A percentile compares a stretch with the other conserved stretches of the same genome.
Evolutionary conservation across 441 rosid genomes (phyloP).

Genomic region (Erodium chrysanthum): DNA sequence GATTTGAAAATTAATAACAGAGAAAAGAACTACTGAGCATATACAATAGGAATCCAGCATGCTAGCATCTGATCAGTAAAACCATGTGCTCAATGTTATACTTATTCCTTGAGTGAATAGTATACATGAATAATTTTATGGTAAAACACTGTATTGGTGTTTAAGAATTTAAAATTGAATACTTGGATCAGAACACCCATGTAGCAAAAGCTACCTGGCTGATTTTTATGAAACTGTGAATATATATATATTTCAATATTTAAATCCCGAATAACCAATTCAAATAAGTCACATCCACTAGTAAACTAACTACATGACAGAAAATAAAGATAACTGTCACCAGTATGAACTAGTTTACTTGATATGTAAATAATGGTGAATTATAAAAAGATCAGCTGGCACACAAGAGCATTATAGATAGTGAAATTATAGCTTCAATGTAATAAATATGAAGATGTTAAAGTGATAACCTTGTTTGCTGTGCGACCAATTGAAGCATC

Average conservation of each 20-base stretch:
- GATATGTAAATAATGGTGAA: background rate
- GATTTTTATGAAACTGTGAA: background rate
- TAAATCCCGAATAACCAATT: background rate
- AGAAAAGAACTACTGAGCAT: background rate
- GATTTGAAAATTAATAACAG: background rate
- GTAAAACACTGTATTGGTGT: background rate
- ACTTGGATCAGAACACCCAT: background rate
- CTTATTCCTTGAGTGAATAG: background rate
- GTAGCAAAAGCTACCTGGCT: background rate
- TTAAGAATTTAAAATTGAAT: background rate
- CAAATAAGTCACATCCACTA: background rate
- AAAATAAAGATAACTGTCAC: background rate
- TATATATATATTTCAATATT: too few relatives aligned
- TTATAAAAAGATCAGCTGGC: background rate
- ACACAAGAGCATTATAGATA: background rate
- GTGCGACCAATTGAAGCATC: constrained; percentile 32
- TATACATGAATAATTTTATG: background rate
- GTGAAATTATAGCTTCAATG: background rate
- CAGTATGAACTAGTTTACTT: background rate
- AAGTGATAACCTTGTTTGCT: constrained; percentile 44
- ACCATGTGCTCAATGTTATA: background rate
- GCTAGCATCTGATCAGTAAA: background rate
- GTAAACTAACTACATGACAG: background rate
- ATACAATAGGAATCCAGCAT: background rate
- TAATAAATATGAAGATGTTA: constrained; percentile 6